phyloP scores from a whole-genome alignment of 2,329 filamentous ascomycete genomes.

The Daldinia sp. region DNA sequence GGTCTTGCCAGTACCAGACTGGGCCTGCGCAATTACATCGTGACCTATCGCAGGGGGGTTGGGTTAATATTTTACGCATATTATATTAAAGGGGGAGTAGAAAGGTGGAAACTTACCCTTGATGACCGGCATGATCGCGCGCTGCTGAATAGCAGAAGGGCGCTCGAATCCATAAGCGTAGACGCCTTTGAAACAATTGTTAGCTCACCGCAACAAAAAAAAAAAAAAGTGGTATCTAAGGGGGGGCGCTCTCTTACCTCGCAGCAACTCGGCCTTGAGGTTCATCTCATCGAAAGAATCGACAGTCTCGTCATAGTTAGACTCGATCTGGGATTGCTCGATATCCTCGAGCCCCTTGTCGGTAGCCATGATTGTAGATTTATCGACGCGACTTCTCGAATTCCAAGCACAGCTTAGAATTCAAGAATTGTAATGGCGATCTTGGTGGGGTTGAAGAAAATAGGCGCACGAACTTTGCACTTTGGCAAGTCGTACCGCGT shows the following conservation, averaged over 20 bases:
- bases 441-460: constrained; percentile 50
- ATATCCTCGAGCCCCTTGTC: constrained; percentile 95
- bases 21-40: constrained; percentile 99
- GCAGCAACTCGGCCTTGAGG: constrained; percentile 95
- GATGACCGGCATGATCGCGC: constrained; percentile 99
- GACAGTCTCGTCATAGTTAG: constrained; percentile 99
- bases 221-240: constrained; percentile 34
- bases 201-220: constrained; percentile 14
- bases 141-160: constrained; percentile 99
- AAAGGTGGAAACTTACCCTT: constrained; percentile 73
- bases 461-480: constrained; percentile 41
- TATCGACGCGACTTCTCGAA: constrained; percentile 65
- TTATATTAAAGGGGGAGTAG: constrained; percentile 2
- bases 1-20: constrained; percentile 99
- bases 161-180: constrained; percentile 99
- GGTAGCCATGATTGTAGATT: constrained; percentile 89
- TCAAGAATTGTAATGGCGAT: constrained; percentile 59
- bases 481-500: constrained; percentile 40
- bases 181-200: constrained; percentile 67
- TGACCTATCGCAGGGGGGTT: constrained; percentile 67
- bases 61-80: constrained; percentile 27
- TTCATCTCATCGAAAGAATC: constrained; percentile 99
- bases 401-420: constrained; percentile 83
- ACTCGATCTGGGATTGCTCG: constrained; percentile 88
- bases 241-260: constrained; percentile 68